phyloP scores from a whole-genome alignment of 2,329 filamentous ascomycete genomes.

The Shiraia bambusicola region DNA sequence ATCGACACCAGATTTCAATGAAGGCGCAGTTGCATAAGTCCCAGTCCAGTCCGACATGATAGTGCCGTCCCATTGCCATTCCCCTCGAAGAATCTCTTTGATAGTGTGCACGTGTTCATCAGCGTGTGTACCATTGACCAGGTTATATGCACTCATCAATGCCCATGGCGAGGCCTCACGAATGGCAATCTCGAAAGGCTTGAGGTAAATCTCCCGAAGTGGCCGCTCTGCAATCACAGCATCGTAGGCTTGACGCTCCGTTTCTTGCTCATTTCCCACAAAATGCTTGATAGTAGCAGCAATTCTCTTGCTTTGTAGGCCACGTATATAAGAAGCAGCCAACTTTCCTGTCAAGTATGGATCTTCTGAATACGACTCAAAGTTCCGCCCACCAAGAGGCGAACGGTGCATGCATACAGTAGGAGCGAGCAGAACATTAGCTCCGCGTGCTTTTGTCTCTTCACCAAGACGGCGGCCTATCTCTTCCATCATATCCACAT shows the following conservation, averaged over 20 bases:
- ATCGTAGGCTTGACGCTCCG: constrained; percentile 64
- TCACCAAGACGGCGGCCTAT: constrained; percentile 71
- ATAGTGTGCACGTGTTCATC: constrained; percentile 46
- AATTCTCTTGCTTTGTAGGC: constrained; percentile 71
- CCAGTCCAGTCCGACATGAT: constrained; percentile 49
- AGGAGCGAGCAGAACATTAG: constrained; percentile 72
- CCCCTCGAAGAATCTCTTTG: constrained; percentile 45
- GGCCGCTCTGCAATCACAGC: constrained; percentile 65
- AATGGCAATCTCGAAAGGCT: constrained; percentile 72
- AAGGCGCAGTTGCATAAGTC: constrained; percentile 43
- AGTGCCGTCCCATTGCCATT: constrained; percentile 47
- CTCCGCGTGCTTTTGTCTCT: constrained; percentile 72
- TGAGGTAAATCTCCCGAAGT: constrained; percentile 70
- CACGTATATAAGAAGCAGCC: constrained; percentile 70
- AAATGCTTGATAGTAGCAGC: constrained; percentile 80
- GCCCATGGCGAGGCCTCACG: constrained; percentile 68
- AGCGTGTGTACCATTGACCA: constrained; percentile 60
- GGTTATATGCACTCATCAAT: constrained; percentile 69
- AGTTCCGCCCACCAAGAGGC: constrained; percentile 80
- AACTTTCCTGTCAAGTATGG: constrained; percentile 74
- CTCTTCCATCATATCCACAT: constrained; percentile 66
- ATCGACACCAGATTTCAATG: constrained; percentile 43
- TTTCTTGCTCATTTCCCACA: constrained; percentile 73
- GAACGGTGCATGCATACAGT: constrained; percentile 82
- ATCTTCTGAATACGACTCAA: constrained; percentile 85